phyloP scores from a whole-genome alignment of 495 filamentous ascomycete species.

The Hypoxylon cercidicola region DNA sequence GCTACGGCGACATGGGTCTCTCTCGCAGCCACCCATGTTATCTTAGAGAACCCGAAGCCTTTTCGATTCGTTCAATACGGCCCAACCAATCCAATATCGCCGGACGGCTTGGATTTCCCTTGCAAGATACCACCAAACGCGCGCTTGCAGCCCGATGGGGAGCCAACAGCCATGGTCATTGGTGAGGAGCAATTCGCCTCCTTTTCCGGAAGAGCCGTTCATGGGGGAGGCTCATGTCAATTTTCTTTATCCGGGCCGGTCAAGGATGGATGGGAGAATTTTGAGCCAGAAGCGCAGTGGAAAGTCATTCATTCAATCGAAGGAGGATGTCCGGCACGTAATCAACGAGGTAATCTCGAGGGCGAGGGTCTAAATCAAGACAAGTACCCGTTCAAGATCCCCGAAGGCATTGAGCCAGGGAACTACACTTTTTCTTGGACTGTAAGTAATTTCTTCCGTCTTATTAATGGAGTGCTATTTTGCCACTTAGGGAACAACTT shows the following conservation, averaged over 20 bases:
- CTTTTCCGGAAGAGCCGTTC: slow-evolving; percentile 72
- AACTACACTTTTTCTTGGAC: slow-evolving; percentile 80
- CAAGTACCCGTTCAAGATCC: slow-evolving; percentile 67
- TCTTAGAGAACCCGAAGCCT: slow-evolving; percentile 36
- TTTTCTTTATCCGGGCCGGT: slow-evolving; percentile 65
- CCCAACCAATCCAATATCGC: slow-evolving; percentile 28
- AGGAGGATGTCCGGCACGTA: slow-evolving; percentile 75
- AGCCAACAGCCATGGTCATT: slow-evolving; percentile 56
- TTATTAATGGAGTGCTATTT: too few species aligned
- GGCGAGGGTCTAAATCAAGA: slow-evolving; percentile 40
- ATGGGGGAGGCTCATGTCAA: slow-evolving; percentile 91
- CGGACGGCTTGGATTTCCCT: slow-evolving; percentile 75
- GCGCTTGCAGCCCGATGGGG: slow-evolving; percentile 49
- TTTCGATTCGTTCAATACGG: slow-evolving; percentile 39
- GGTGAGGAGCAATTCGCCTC: slow-evolving; percentile 63
- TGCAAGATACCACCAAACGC: slow-evolving; percentile 69
- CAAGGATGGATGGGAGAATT: slow-evolving; percentile 62
- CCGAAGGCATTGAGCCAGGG: slow-evolving; percentile 61
- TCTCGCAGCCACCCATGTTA: slow-evolving; percentile 26
- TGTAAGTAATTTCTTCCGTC: slow-evolving; percentile 15
- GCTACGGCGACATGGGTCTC: slow-evolving; percentile 1
- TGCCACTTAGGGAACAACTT: too few species aligned
- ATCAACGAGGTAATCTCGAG: slow-evolving; percentile 54
- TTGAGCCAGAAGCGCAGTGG: slow-evolving; percentile 67
- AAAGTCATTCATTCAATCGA: slow-evolving; percentile 86